Conservation (phyloP, 1,284 basidiomycete genomes). For the Flammula alnicola region DNA sequence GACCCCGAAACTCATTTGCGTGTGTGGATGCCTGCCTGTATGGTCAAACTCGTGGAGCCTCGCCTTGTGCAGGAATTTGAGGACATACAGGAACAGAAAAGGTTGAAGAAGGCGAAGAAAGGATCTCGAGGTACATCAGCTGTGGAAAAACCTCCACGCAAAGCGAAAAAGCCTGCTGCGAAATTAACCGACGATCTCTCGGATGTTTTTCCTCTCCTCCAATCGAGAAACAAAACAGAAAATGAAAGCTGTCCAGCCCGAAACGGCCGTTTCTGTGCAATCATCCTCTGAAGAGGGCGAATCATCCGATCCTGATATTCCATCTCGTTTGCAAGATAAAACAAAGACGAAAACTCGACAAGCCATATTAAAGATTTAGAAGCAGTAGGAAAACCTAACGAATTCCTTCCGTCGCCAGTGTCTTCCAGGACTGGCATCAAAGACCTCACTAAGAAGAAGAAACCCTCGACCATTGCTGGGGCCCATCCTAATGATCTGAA, state of each 20-base stretch:
- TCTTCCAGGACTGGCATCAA: slow-evolving; percentile 15
- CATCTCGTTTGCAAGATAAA: neutral
- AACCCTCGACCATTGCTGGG: neutral
- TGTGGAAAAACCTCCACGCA: slow-evolving; percentile 4
- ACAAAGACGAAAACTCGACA: neutral
- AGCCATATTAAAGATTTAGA: neutral
- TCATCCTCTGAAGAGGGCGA: slow-evolving; percentile 11
- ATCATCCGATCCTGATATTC: slow-evolving; percentile 5
- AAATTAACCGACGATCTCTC: neutral
- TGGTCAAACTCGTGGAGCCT: slow-evolving; percentile 71
- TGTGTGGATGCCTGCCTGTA: slow-evolving; percentile 78
- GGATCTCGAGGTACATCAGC: slow-evolving; percentile 9
- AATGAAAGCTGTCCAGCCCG: neutral
- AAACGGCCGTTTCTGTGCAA: neutral
- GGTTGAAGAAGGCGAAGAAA: slow-evolving; percentile 44
- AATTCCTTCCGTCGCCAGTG: slow-evolving; percentile 5
- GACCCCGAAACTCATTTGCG: slow-evolving; percentile 58
- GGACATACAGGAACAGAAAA: slow-evolving; percentile 54
- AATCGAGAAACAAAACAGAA: neutral
- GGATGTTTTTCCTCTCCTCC: slow-evolving; percentile 4
- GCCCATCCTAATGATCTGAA: slow-evolving; percentile 12
- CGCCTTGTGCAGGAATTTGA: slow-evolving; percentile 65
- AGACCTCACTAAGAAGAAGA: slow-evolving; percentile 24
- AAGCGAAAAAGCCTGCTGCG: neutral
- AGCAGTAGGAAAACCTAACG: neutral